Evolutionary conservation across 192 early-diverging fungal species (phyloP).

Genomic region (Umbelopsis ramanniana): DNA sequence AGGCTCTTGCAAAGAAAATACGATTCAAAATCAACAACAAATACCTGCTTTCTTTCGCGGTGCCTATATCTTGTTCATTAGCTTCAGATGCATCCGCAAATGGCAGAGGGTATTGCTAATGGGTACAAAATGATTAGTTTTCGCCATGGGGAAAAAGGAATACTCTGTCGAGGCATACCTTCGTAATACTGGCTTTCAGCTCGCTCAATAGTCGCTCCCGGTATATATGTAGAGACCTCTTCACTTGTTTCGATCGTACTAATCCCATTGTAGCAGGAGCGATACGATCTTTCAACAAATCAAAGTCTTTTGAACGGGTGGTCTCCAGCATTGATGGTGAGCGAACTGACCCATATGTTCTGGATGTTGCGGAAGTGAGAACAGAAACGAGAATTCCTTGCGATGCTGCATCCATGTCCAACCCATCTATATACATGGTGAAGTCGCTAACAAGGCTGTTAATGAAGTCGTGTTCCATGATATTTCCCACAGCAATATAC

Average conservation of each 20-base stretch:
- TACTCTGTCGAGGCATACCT: constrained; percentile 47
- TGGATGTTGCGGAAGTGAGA: neutral
- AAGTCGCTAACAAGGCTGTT: constrained; percentile 68
- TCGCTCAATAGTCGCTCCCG: constrained; percentile 78
- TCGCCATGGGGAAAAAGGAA: too few relatives aligned
- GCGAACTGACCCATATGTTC: constrained; percentile 41
- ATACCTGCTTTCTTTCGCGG: neutral
- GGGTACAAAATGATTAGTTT: too few relatives aligned
- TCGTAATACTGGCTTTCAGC: constrained; percentile 77
- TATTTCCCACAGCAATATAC: constrained; percentile 63
- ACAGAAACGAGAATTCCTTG: neutral
- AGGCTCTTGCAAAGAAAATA: neutral
- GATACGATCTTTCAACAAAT: constrained; percentile 56
- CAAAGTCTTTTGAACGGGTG: constrained; percentile 11
- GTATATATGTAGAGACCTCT: constrained; percentile 71
- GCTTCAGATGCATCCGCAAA: constrained; percentile 16
- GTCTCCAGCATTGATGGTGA: neutral
- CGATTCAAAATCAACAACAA: neutral
- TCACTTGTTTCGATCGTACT: constrained; percentile 72
- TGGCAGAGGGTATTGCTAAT: constrained; percentile 49
- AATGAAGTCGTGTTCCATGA: constrained; percentile 79
- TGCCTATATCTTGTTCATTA: neutral
- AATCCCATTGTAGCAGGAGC: constrained; percentile 79
- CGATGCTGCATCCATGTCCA: constrained; percentile 45
- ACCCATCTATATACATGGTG: constrained; percentile 49